A percentile compares a stretch with the other conserved stretches of the same genome.
Conservation (phyloP, 2,329 filamentous ascomycete genomes). For the Exophiala sp. region DNA sequence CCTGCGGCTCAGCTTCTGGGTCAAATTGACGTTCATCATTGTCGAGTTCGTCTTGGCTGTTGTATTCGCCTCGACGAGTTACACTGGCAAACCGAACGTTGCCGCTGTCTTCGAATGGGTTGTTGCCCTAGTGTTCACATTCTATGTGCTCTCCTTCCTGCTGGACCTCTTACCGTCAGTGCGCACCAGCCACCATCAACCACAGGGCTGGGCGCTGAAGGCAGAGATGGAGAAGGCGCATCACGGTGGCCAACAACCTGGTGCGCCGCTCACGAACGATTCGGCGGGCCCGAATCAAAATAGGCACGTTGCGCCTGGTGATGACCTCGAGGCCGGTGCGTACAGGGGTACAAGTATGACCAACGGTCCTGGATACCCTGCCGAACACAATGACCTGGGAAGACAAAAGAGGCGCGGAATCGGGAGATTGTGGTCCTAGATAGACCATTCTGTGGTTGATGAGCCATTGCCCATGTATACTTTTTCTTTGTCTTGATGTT, state of each 20-base stretch:
- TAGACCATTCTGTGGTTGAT: background rate
- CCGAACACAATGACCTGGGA: conserved; percentile 6
- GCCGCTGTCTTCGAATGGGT: conserved; percentile 76
- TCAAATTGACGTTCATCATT: conserved; percentile 82
- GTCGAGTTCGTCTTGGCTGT: conserved; percentile 66
- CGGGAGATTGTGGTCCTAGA: conserved; percentile 13
- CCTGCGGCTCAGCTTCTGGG: conserved; percentile 75
- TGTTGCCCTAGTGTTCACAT: conserved; percentile 31
- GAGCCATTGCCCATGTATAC: no score
- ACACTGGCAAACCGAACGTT: conserved; percentile 52
- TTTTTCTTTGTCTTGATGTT: no score
- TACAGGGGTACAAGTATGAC: conserved; percentile 18
- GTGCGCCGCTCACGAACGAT: conserved; percentile 15
- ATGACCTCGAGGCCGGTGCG: conserved; percentile 5
- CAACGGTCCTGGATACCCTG: conserved; percentile 8
- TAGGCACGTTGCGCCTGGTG: background rate
- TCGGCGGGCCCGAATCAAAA: conserved; percentile 18
- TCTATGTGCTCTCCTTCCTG: conserved; percentile 78
- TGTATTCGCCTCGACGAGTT: conserved; percentile 59
- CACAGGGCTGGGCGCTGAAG: conserved; percentile 34
- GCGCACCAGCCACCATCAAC: conserved; percentile 52
- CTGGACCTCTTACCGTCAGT: conserved; percentile 82
- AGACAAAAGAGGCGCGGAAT: conserved; percentile 14
- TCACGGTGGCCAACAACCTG: conserved; percentile 2
- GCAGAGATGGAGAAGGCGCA: conserved; percentile 15